Conservation (phyloP, 2,329 filamentous ascomycete genomes). For the Trichoderma lentiforme region DNA sequence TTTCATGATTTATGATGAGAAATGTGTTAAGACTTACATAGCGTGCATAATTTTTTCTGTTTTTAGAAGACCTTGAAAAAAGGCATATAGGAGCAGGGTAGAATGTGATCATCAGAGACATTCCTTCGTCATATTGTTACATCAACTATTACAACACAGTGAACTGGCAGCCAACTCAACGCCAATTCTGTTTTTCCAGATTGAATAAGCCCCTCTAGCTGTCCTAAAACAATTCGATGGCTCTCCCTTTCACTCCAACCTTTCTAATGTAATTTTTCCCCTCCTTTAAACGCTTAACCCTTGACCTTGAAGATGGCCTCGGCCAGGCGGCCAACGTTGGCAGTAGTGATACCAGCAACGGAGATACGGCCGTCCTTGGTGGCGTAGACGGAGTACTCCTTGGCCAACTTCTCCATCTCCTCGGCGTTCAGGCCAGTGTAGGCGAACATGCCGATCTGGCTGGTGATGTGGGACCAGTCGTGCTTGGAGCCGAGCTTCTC, state of each 20-base stretch:
- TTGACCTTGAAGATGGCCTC: conserved; percentile 84
- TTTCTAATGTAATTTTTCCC: background rate
- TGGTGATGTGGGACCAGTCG: conserved; percentile 98
- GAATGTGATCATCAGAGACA: background rate
- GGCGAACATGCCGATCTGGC: conserved; percentile 99
- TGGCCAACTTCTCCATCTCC: conserved; percentile 87
- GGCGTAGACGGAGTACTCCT: conserved; percentile 96
- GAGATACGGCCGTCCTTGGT: conserved; percentile 90
- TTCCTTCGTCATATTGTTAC: conserved; percentile 20
- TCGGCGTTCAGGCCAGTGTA: conserved; percentile 90
- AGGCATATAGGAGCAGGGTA: too few species aligned
- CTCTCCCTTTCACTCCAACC: background rate
- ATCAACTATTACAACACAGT: conserved; percentile 11
- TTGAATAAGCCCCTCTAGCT: background rate
- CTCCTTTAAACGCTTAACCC: conserved; percentile 44
- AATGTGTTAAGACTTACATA: background rate
- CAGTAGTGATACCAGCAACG: conserved; percentile 77
- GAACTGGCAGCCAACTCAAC: background rate
- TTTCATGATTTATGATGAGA: background rate
- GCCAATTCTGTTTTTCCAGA: background rate
- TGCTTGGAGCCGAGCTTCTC: conserved; percentile 93
- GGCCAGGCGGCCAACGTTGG: conserved; percentile 75
- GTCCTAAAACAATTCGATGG: background rate
- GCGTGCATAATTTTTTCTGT: background rate
- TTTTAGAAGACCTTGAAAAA: background rate